A percentile compares a stretch with the other conserved stretches of the same genome.
Conservation (phyloP, 306 rosid genomes). For the Mucuna pruriens region DNA sequence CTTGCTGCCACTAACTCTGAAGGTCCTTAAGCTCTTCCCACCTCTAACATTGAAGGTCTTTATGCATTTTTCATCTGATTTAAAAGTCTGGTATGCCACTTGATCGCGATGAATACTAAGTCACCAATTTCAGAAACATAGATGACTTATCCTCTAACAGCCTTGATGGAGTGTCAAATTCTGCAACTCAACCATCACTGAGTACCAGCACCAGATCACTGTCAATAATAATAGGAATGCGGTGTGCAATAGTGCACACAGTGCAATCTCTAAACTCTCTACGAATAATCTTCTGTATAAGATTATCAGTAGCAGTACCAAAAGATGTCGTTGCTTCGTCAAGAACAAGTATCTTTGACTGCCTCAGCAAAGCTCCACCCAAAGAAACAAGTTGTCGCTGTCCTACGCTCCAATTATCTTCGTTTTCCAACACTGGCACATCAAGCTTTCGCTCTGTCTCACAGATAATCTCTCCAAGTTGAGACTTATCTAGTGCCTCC, state of each 20-base stretch:
- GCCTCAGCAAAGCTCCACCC: constrained; percentile 82
- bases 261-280: constrained; percentile 85
- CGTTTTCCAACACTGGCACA: constrained; percentile 83
- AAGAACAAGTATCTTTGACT: constrained; percentile 81
- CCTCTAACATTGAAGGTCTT: constrained; percentile 24
- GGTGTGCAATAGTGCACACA: constrained; percentile 90
- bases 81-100: constrained; percentile 70
- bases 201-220: constrained; percentile 86
- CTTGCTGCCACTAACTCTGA: constrained; percentile 41
- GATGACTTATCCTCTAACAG: constrained; percentile 87
- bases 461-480: constrained; percentile 78
- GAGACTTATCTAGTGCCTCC: constrained; percentile 95
- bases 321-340: constrained; percentile 96
- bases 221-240: constrained; percentile 94
- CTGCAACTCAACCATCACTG: constrained; percentile 91
- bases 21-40: constrained; percentile 19
- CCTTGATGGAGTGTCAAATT: constrained; percentile 75
- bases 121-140: constrained; percentile 88
- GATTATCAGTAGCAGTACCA: constrained; percentile 81
- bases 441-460: constrained; percentile 76
- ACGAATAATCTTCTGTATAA: constrained; percentile 86
- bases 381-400: constrained; percentile 88
- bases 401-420: constrained; percentile 95
- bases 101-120: constrained; percentile 81
- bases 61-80: constrained; percentile 43